Conservation (phyloP, 345 rosid genomes). For the Gossypium anomalum region DNA sequence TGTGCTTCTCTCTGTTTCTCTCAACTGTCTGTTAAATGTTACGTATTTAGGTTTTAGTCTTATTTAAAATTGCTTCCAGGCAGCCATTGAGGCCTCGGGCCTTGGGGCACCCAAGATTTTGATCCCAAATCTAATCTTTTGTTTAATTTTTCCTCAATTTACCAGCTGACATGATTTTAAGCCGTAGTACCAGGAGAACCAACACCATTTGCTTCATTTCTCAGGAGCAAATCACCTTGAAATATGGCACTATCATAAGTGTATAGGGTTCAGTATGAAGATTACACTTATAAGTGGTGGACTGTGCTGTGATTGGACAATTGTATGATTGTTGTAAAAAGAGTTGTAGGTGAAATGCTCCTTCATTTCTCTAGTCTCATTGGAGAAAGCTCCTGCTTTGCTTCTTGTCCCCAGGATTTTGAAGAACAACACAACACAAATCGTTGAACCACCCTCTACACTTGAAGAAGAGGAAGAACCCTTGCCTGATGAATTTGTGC, state of each 20-base stretch:
- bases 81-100: background rate
- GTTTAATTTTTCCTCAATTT: background rate
- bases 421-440: conserved; percentile 57
- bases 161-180: background rate
- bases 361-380: background rate
- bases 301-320: background rate
- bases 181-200: background rate
- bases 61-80: background rate
- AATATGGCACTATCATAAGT: background rate
- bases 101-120: background rate
- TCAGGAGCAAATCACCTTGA: background rate
- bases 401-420: conserved; percentile 39
- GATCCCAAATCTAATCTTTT: background rate
- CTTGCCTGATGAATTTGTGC: conserved; percentile 66
- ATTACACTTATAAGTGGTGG: background rate
- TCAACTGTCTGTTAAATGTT: conserved; percentile 1
- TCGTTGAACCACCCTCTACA: conserved; percentile 58
- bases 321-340: background rate
- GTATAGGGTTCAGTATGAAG: background rate
- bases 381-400: conserved; percentile 1
- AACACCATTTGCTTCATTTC: background rate
- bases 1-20: background rate
- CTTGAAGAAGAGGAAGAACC: conserved; percentile 61
- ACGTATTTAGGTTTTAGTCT: background rate
- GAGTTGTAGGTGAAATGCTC: background rate